Conservation (phyloP, 75 land plant species). For the Sequoiadendron giganteum region DNA sequence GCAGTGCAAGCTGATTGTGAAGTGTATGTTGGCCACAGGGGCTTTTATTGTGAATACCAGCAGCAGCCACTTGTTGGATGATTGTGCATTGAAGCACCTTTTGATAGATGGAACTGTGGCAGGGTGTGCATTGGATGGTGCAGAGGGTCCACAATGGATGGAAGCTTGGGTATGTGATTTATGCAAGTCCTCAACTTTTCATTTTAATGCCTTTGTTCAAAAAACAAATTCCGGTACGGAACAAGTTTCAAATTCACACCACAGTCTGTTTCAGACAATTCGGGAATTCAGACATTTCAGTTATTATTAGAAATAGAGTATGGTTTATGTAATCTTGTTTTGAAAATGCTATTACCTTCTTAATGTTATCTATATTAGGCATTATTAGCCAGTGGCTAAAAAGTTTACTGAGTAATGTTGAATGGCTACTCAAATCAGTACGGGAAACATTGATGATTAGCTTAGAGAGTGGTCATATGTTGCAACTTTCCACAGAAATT, state of each 20-base stretch:
- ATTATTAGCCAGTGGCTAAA: not conserved
- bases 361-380: not conserved
- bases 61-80: constrained; percentile 93
- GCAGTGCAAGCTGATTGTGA: not conserved
- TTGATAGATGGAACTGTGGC: constrained; percentile 93
- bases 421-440: not conserved
- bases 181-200: constrained; percentile 16
- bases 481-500: not conserved
- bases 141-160: constrained; percentile 99
- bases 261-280: not conserved
- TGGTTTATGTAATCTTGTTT: not conserved
- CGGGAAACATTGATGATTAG: not conserved
- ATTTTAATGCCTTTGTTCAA: not conserved
- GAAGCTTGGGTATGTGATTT: constrained; percentile 97
- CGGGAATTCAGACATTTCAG: not conserved
- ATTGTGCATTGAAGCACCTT: constrained; percentile 96
- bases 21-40: constrained; percentile 39
- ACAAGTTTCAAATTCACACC: not conserved
- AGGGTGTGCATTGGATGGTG: constrained; percentile 99
- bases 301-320: not conserved
- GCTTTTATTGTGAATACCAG: constrained; percentile 95
- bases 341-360: not conserved
- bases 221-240: not conserved
- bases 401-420: not conserved
- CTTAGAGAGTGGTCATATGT: not conserved